A percentile compares a stretch with the other conserved stretches of the same genome.
These are phyloP conservation scores for Globisporangium heterothallicum DNA, from an alignment of 352 stramenopile genomes.

Conservation along the genomic window DNA sequence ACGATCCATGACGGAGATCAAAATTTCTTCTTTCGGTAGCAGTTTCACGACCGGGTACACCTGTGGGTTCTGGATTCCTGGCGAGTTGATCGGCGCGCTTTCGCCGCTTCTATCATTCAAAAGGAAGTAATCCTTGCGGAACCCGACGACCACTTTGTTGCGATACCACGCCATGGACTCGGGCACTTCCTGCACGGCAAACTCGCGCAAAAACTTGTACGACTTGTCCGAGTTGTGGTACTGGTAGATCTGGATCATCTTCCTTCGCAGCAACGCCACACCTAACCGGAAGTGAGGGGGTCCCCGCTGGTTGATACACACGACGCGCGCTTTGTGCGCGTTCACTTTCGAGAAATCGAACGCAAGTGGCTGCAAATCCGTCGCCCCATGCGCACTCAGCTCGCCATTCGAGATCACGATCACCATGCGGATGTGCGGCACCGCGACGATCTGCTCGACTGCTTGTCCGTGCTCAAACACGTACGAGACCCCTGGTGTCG, in stretches of 20 bases:
- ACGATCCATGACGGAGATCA: constrained; percentile 79
- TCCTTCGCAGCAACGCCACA: constrained; percentile 55
- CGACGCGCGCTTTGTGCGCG: constrained; percentile 52
- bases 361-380: constrained; percentile 65
- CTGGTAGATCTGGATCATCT: constrained; percentile 76
- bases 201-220: constrained; percentile 77
- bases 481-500: constrained; percentile 48
- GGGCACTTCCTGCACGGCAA: constrained; percentile 63
- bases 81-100: constrained; percentile 60
- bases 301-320: constrained; percentile 81
- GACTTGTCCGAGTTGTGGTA: constrained; percentile 75
- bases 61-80: constrained; percentile 57
- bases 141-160: constrained; percentile 84
- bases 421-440: constrained; percentile 86
- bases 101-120: constrained; percentile 83
- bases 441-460: constrained; percentile 76
- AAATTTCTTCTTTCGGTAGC: constrained; percentile 79
- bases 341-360: constrained; percentile 85
- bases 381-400: constrained; percentile 66
- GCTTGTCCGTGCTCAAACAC: constrained; percentile 66
- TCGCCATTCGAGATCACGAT: constrained; percentile 76
- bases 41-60: constrained; percentile 74
- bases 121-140: constrained; percentile 68
- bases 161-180: constrained; percentile 85
- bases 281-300: constrained; percentile 80